A percentile compares a stretch with the other conserved stretches of the same genome.
phyloP scores from a whole-genome alignment of 1,284 basidiomycete genomes.

The Puccinia novopanici region DNA sequence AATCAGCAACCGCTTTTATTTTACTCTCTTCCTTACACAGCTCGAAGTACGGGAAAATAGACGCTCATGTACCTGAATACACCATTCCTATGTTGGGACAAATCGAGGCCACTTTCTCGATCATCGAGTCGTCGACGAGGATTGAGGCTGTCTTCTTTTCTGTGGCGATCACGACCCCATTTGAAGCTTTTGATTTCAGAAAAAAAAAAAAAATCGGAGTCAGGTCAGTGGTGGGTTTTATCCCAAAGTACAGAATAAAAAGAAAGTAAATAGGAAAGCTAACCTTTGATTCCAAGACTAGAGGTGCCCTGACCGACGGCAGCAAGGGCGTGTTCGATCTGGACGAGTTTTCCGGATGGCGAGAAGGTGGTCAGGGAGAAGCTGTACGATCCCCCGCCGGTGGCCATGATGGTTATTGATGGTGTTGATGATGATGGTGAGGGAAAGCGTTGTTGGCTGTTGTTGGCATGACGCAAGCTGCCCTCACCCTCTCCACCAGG shows the following conservation, averaged over 20 bases:
- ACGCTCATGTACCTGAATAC: slow-evolving; percentile 66
- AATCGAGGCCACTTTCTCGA: slow-evolving; percentile 93
- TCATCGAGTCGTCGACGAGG: slow-evolving; percentile 92
- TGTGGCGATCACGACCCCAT: slow-evolving; percentile 97
- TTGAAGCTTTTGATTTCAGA: slow-evolving; percentile 72
- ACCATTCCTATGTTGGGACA: slow-evolving; percentile 99
- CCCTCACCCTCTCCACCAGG: too few relatives aligned
- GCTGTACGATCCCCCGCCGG: slow-evolving; percentile 62
- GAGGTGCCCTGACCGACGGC: slow-evolving; percentile 96
- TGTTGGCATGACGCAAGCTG: slow-evolving; percentile 8
- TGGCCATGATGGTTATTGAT: slow-evolving; percentile 34
- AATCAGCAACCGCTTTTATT: neutral
- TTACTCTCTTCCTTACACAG: neutral
- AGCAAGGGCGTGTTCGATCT: slow-evolving; percentile 98
- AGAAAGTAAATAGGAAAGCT: slow-evolving; percentile 1
- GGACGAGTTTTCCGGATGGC: slow-evolving; percentile 87
- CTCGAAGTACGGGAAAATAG: neutral
- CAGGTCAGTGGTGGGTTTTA: neutral
- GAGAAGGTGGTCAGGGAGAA: slow-evolving; percentile 99
- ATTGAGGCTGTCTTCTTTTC: slow-evolving; percentile 99
- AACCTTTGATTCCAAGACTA: slow-evolving; percentile 96
- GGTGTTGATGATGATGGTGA: neutral
- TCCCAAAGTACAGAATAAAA: neutral
- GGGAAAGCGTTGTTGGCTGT: neutral
- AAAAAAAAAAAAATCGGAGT: slow-evolving; percentile 18